Base-by-base conservation (phyloP, 2,329 filamentous ascomycete genomes). In the Phoma sp. region DNA sequence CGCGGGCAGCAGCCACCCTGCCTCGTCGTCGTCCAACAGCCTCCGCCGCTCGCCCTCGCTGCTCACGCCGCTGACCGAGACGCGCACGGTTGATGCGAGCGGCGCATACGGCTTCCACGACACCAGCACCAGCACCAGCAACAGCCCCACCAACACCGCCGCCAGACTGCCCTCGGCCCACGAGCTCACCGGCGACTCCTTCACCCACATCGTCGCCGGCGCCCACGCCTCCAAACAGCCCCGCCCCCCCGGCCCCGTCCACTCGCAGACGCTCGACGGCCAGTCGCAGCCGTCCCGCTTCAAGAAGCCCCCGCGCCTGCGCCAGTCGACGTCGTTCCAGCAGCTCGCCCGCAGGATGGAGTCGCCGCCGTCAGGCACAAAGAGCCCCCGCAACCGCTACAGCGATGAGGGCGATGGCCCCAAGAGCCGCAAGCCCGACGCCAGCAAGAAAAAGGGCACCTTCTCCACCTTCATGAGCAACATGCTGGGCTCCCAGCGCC, bases 401-500 rank as follows among this genome's bases (percentile, higher is more conserved):
- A 75, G 73, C 63, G 74, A 72, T 60, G 74, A 76, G 48, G 65
- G 59, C 60, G 73, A 71, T 33, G 52, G 40, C 33, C 54, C 64
- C 17, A 67, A 66, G 63, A 62, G 61, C 57, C 70, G 72, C 22
- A 65, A 67, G 46, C 69, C 68, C 25, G 73, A 72, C 58, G 67
- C 67, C 62, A 70, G 67, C 58, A 76, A 75, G 70, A 76, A 76
- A 67, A 76, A 76, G 70, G 68, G 71, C 61, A 69, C 73, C 62
- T 76, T 76, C 49, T 72, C 70, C 21, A 72, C 63, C 68, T 76
- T 76, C 60, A 65, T 76, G 67, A 75, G 69, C 68, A 73, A 65
- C 65, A 69, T 75, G 65, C 66, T 76, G 57, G 73, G 74, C 63
- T 94, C 92, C 32, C 92, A 91, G 48, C 91, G 93, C 76, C 91